These are phyloP conservation scores for Nyssa sinensis DNA, from an alignment of 148 eudicot species.

Conservation along the genomic window DNA sequence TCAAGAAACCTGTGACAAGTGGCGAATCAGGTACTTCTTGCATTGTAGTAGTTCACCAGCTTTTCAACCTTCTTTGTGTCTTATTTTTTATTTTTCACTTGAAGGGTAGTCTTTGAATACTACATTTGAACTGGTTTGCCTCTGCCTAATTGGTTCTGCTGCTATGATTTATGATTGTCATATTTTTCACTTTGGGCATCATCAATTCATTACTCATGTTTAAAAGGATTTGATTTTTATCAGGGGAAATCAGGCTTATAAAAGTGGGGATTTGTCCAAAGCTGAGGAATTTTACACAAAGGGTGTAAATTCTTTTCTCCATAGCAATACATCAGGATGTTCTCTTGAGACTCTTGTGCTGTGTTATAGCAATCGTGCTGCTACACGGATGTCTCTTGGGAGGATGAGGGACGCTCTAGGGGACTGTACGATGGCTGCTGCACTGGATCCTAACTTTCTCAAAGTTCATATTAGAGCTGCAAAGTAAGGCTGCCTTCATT, in stretches of 20 bases:
- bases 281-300: conserved; percentile 79
- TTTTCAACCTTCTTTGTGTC: background rate
- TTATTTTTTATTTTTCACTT: background rate
- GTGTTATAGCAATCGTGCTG: conserved; percentile 97
- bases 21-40: conserved; percentile 66
- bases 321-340: conserved; percentile 26
- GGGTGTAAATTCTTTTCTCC: conserved; percentile 62
- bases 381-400: conserved; percentile 77
- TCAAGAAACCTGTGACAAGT: conserved; percentile 71
- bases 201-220: background rate
- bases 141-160: background rate
- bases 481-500: conserved; percentile 58
- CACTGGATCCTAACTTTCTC: conserved; percentile 64
- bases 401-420: conserved; percentile 79
- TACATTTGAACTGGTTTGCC: background rate
- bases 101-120: background rate
- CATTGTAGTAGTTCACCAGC: background rate
- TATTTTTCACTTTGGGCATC: no score
- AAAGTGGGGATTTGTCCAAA: conserved; percentile 54
- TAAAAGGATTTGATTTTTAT: conserved; percentile 15
- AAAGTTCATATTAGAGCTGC: conserved; percentile 86
- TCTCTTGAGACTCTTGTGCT: conserved; percentile 62
- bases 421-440: conserved; percentile 73
- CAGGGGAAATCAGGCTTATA: conserved; percentile 96
- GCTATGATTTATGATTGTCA: no score